Evolutionary conservation across 192 early-diverging fungal genomes (phyloP), one percentile per base, ranked within the genome.

Genomic region (Mortierella hygrophila): DNA sequence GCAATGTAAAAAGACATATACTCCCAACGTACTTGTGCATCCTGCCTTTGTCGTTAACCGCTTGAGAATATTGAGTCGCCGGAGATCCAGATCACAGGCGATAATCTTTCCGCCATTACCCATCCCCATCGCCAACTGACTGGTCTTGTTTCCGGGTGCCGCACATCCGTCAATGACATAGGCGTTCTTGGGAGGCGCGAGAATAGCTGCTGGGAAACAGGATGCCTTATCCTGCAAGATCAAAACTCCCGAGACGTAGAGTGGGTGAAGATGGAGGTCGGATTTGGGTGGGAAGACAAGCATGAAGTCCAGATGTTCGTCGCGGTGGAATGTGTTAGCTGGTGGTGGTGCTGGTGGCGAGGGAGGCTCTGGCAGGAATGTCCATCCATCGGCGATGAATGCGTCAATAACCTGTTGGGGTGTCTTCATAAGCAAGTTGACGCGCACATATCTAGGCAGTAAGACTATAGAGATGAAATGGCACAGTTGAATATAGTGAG

Each of bases 101-200:
- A 91, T 95, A 65, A 99, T 96, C 46, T 87, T 92, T 18, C 97
- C 98, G 11, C 92, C 91, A 75, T 98, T 97, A 46, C 91, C 91
- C 95, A 99, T 96, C 38, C 97, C 89, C 74, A 96, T 95, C 7
- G 94, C 94, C 72, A 99, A 89, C 82, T 99, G 98, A 69, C 96
- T 96, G 7, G 98, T 99, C 85, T 99, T 99, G 90, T 99, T 99
- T 9, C 98, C 98, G 6, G 98, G 98, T 0, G 98, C 98, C 21
- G 98, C 98, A 84, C 98, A 99, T 11, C 95, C 97, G 83, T 99
- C 98, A 63, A 99, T 96, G 4, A 94, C 96, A 78, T 93, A 89
- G 0, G 93, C 84, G 6, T 85, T 74, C 35, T 79, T 78, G 5
- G 92, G 88, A 1, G 97, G 94, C 6, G 88, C 89, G 49, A 97